phyloP scores from a whole-genome alignment of 352 stramenopile species.

The Peronospora tabacina region DNA sequence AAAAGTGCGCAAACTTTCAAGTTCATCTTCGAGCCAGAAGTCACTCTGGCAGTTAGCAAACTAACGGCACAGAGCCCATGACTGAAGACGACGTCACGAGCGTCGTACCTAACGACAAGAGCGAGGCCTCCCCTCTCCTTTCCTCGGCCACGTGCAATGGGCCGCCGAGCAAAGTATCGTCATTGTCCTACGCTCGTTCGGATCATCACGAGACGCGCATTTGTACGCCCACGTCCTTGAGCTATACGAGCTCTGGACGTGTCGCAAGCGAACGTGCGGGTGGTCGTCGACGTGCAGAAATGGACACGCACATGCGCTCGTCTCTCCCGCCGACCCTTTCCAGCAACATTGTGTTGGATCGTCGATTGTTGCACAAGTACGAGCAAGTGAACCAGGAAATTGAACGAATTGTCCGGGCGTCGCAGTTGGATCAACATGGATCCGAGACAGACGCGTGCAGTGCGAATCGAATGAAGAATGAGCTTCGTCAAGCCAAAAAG shows the following conservation, averaged over 20 bases:
- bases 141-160: background rate
- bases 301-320: constrained; percentile 27
- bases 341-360: constrained; percentile 42
- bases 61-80: constrained; percentile 24
- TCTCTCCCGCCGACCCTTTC: constrained; percentile 32
- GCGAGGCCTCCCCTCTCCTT: background rate
- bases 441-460: constrained; percentile 11
- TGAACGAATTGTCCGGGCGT: constrained; percentile 54
- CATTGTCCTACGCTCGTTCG: too few relatives aligned
- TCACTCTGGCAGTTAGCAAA: too few relatives aligned
- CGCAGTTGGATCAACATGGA: constrained; percentile 36
- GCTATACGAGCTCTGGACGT: background rate
- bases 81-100: constrained; percentile 16
- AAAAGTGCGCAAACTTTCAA: too few relatives aligned
- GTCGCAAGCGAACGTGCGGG: constrained; percentile 14
- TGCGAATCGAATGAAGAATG: constrained; percentile 32
- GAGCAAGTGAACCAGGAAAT: constrained; percentile 75
- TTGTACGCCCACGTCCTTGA: constrained; percentile 7
- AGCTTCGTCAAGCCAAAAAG: constrained; percentile 52
- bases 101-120: background rate
- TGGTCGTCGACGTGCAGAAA: constrained; percentile 27
- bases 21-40: too few relatives aligned
- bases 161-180: background rate
- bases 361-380: constrained; percentile 60
- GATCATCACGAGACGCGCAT: constrained; percentile 10